Conservation (phyloP, 164 flowering plant genomes). For the Akebia trifoliata region DNA sequence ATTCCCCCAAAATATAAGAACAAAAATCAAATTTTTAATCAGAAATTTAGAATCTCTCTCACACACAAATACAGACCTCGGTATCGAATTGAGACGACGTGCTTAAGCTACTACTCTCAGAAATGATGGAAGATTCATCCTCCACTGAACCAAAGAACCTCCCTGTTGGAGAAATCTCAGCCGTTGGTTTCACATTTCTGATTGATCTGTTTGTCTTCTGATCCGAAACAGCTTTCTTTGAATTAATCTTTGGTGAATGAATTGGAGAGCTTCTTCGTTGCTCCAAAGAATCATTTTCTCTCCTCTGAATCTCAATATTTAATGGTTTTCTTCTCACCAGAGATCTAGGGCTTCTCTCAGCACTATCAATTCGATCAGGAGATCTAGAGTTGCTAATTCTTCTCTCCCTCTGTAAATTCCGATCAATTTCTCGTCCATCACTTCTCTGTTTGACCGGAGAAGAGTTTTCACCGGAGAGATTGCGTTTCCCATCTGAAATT, state of each 20-base stretch:
- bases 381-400: constrained; percentile 29
- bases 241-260: constrained; percentile 43
- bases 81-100: constrained; percentile 52
- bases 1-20: background rate
- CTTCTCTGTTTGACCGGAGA: constrained; percentile 36
- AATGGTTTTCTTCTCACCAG: constrained; percentile 27
- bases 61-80: constrained; percentile 39
- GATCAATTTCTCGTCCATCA: constrained; percentile 24
- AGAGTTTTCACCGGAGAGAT: constrained; percentile 15
- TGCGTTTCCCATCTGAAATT: constrained; percentile 25
- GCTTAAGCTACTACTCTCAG: constrained; percentile 52
- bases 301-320: constrained; percentile 42
- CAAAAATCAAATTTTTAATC: background rate
- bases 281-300: constrained; percentile 27
- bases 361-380: constrained; percentile 34
- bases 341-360: constrained; percentile 41
- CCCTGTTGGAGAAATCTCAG: constrained; percentile 13
- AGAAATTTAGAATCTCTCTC: too few relatives aligned
- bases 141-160: constrained; percentile 21
- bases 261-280: constrained; percentile 42
- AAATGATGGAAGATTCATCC: constrained; percentile 43
- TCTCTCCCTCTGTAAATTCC: constrained; percentile 17
- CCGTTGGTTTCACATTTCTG: constrained; percentile 31
- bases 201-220: constrained; percentile 41
- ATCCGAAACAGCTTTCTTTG: constrained; percentile 32